Conservation (phyloP, 2,329 filamentous ascomycete species). For the Pseudogymnoascus sp. region DNA sequence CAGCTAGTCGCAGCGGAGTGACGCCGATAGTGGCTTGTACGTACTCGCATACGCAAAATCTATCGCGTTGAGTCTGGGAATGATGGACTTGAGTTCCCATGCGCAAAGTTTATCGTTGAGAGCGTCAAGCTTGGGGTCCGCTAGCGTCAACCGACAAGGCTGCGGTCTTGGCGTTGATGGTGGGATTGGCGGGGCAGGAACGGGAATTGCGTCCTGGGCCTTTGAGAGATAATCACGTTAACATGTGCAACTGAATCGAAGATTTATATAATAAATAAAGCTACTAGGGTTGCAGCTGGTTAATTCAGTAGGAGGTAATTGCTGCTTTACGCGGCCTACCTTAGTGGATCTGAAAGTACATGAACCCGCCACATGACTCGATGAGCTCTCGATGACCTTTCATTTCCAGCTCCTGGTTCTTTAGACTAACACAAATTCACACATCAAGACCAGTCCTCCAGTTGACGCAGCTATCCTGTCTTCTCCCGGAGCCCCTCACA, state of each 20-base stretch:
- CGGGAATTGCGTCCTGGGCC: background rate
- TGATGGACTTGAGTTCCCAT: background rate
- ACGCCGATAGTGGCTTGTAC: background rate
- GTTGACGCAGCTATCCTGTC: too few species aligned
- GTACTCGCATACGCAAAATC: background rate
- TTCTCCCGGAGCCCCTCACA: too few species aligned
- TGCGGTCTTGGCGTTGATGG: slow-evolving; percentile 38
- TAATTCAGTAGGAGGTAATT: too few species aligned
- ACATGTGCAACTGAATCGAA: background rate
- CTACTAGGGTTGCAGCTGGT: too few species aligned
- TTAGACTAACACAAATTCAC: too few species aligned
- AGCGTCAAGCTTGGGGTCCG: background rate
- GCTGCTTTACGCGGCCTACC: too few species aligned
- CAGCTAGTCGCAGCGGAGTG: background rate
- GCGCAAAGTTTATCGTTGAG: background rate
- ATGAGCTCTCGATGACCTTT: too few species aligned
- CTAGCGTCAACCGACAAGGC: slow-evolving; percentile 43
- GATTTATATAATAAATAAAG: too few species aligned
- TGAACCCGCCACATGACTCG: too few species aligned
- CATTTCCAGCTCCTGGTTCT: too few species aligned
- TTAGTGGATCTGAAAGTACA: too few species aligned
- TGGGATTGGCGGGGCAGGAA: slow-evolving; percentile 33
- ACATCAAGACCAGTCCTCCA: too few species aligned
- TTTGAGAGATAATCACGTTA: background rate
- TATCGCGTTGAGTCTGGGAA: background rate